Conservation (phyloP, 2,329 filamentous ascomycete genomes). For the Nannizzia gypsea region DNA sequence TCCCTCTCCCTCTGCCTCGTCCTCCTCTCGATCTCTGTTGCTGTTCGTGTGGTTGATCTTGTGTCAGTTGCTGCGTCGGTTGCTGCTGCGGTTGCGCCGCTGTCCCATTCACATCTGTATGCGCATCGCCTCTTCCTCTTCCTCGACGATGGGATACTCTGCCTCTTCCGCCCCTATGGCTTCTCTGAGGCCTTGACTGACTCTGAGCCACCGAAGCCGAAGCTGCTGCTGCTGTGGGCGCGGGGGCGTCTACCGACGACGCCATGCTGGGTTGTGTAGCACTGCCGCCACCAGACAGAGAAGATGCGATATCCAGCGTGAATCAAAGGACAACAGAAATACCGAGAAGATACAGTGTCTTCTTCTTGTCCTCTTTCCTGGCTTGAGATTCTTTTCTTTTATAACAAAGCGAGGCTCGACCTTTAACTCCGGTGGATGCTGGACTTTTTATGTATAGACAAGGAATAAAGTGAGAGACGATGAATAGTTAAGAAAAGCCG, state of each 20-base stretch:
- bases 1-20: background rate
- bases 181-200: background rate
- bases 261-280: background rate
- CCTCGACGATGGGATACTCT: background rate
- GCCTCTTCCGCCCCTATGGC: conserved; percentile 5
- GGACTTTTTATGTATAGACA: background rate
- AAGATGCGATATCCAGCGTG: background rate
- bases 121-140: background rate
- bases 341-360: background rate
- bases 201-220: background rate
- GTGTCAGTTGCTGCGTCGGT: background rate
- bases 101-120: background rate
- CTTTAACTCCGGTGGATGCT: background rate
- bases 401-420: background rate
- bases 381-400: background rate
- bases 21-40: background rate
- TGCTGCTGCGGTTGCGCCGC: background rate
- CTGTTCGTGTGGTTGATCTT: background rate
- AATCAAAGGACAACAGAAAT: background rate
- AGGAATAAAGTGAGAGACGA: background rate
- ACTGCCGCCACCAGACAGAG: background rate
- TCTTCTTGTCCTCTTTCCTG: no score
- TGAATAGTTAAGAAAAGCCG: background rate
- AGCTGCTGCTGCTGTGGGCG: background rate
- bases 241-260: background rate